Evolutionary conservation across 1,139 yeast species (phyloP).

Genomic region (Geotrichum australiense): DNA sequence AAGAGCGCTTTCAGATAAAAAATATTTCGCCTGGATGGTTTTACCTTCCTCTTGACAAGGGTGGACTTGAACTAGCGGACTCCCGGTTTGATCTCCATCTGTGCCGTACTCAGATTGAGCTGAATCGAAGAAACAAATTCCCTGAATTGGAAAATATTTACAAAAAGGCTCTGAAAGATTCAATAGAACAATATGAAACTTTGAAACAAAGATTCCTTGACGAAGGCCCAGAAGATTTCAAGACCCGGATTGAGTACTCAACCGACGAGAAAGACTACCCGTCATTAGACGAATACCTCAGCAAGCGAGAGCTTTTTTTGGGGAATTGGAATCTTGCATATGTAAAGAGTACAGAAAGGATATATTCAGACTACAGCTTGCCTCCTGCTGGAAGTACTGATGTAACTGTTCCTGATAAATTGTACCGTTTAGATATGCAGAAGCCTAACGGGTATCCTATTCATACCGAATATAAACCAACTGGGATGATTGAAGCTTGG

Average conservation of each 20-base stretch:
- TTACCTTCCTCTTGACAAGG: constrained; percentile 19
- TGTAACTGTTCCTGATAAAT: neutral
- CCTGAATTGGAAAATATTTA: constrained; percentile 2
- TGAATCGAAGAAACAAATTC: constrained; percentile 12
- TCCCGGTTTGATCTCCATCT: constrained; percentile 15
- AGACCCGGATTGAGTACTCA: constrained; percentile 3
- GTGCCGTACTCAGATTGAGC: neutral
- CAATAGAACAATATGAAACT: too few relatives aligned
- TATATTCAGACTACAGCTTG: neutral
- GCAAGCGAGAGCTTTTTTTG: constrained; percentile 12
- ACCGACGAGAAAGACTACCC: constrained; percentile 8
- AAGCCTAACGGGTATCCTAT: constrained; percentile 6
- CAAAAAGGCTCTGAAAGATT: too few relatives aligned
- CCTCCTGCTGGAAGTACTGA: neutral
- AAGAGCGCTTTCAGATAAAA: constrained; percentile 10
- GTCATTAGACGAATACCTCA: constrained; percentile 5
- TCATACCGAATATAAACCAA: constrained; percentile 11
- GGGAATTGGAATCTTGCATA: constrained; percentile 9
- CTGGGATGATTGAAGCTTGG: constrained; percentile 14
- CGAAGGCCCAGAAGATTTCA: constrained; percentile 4
- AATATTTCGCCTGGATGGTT: constrained; percentile 19
- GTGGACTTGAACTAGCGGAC: constrained; percentile 20
- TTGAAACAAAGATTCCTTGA: neutral
- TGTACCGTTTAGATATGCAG: constrained; percentile 17
- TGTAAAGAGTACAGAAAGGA: neutral